These are phyloP conservation scores for Globisporangium perplexum DNA, from an alignment of 352 stramenopile genomes.

Conservation along the genomic window DNA sequence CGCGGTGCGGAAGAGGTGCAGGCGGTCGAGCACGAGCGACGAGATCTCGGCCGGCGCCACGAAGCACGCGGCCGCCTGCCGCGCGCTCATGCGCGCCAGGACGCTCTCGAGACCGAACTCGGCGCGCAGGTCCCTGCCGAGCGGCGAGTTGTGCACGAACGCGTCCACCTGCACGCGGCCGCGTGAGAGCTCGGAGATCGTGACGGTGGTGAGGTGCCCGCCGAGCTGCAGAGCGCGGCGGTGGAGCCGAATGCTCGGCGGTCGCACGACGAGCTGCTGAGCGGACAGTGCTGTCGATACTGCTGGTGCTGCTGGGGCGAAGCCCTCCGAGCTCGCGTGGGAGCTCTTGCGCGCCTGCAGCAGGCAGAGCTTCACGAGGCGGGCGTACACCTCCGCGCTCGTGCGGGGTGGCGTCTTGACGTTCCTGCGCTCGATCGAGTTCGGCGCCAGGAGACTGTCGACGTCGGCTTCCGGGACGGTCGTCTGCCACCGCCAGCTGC, in stretches of 20 bases:
- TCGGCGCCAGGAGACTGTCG: conserved; percentile 54
- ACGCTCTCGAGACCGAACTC: conserved; percentile 54
- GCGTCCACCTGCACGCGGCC: conserved; percentile 56
- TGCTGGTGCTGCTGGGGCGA: not conserved
- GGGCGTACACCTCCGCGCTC: conserved; percentile 53
- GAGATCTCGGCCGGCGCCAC: conserved; percentile 27
- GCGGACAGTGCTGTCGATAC: not conserved
- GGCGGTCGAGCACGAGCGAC: conserved; percentile 46
- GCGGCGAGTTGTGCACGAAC: conserved; percentile 31
- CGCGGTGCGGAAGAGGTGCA: conserved; percentile 40
- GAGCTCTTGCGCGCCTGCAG: conserved; percentile 20
- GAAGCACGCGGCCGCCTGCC: conserved; percentile 23
- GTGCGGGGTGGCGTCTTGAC: conserved; percentile 40
- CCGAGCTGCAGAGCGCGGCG: conserved; percentile 37
- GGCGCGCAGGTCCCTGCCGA: conserved; percentile 12
- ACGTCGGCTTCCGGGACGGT: conserved; percentile 50
- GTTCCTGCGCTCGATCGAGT: conserved; percentile 38
- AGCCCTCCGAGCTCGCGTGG: not conserved
- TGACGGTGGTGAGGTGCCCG: conserved; percentile 44
- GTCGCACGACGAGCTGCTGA: conserved; percentile 38
- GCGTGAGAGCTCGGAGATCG: conserved; percentile 54
- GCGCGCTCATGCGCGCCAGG: conserved; percentile 40
- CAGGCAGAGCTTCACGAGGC: conserved; percentile 49
- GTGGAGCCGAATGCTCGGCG: conserved; percentile 43
- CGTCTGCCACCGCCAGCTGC: conserved; percentile 44